Conservation (phyloP, 2,329 filamentous ascomycete species). For the Xylaria sp. region DNA sequence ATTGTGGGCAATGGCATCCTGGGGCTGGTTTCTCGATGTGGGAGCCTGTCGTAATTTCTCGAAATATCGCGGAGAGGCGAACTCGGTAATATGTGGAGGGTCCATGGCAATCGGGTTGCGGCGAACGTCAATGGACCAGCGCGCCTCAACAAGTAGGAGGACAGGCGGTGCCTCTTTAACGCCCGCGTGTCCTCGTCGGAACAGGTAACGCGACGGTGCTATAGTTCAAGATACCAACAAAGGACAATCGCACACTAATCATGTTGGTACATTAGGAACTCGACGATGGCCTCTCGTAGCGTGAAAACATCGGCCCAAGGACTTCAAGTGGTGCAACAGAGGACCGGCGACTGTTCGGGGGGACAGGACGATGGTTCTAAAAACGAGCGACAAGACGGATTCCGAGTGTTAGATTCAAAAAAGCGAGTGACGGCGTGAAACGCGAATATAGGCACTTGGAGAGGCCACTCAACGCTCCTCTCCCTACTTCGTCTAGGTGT, state of each 20-base stretch:
- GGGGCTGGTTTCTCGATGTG: slow-evolving; percentile 58
- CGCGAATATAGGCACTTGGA: neutral
- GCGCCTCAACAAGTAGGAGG: slow-evolving; percentile 40
- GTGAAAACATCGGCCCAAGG: slow-evolving; percentile 25
- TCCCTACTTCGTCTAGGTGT: slow-evolving; percentile 10
- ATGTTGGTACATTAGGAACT: slow-evolving; percentile 47
- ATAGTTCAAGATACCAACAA: slow-evolving; percentile 41
- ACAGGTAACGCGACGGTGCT: slow-evolving; percentile 43
- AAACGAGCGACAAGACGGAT: slow-evolving; percentile 38
- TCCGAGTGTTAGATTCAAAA: slow-evolving; percentile 12
- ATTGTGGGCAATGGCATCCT: slow-evolving; percentile 46
- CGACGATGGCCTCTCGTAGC: slow-evolving; percentile 13
- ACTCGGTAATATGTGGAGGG: slow-evolving; percentile 71
- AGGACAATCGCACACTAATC: slow-evolving; percentile 45
- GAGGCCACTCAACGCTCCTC: slow-evolving; percentile 12
- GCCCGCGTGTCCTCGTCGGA: slow-evolving; percentile 45
- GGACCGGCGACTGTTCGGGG: slow-evolving; percentile 4
- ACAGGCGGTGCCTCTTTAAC: slow-evolving; percentile 40
- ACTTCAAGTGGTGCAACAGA: slow-evolving; percentile 15
- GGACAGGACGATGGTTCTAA: slow-evolving; percentile 25
- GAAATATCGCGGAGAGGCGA: slow-evolving; percentile 72
- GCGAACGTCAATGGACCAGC: slow-evolving; percentile 31
- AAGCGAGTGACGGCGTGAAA: slow-evolving; percentile 31
- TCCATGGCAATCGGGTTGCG: slow-evolving; percentile 60
- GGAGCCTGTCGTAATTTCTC: slow-evolving; percentile 67